These are phyloP conservation scores for Alternaria sp. DNA, from an alignment of 2,329 filamentous ascomycete species.

Conservation along the genomic window DNA sequence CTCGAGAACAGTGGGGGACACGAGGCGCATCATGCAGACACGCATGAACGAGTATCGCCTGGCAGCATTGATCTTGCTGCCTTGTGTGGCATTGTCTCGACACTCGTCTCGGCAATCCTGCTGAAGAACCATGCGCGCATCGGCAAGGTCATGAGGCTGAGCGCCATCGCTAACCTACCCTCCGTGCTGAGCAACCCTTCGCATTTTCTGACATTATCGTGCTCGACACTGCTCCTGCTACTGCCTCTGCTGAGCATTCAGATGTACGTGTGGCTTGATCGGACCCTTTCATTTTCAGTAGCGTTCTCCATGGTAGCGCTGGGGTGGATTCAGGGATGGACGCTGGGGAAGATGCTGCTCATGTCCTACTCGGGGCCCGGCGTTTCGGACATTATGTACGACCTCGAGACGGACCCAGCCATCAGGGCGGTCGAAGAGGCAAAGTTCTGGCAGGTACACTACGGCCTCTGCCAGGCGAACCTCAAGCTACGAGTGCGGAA, in stretches of 20 bases:
- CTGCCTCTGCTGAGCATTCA: constrained; percentile 81
- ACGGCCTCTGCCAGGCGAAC: constrained; percentile 95
- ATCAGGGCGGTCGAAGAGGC: constrained; percentile 85
- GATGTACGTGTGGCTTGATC: constrained; percentile 85
- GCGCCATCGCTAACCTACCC: constrained; percentile 80
- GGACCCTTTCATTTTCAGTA: constrained; percentile 79
- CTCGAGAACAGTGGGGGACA: constrained; percentile 77
- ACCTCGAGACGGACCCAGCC: constrained; percentile 81
- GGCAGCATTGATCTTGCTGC: constrained; percentile 84
- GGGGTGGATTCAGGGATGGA: constrained; percentile 81
- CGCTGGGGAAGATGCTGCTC: constrained; percentile 90
- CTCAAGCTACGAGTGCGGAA: constrained; percentile 77
- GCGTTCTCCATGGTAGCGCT: constrained; percentile 88
- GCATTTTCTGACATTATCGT: constrained; percentile 90
- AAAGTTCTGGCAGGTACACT: constrained; percentile 98
- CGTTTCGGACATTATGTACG: constrained; percentile 77
- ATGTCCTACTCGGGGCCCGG: constrained; percentile 78
- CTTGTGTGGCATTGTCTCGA: constrained; percentile 80
- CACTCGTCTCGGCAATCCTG: constrained; percentile 83
- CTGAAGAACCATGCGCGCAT: constrained; percentile 92
- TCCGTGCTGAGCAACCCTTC: constrained; percentile 92
- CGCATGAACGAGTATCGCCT: constrained; percentile 70
- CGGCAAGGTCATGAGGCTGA: constrained; percentile 86
- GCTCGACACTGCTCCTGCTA: constrained; percentile 78
- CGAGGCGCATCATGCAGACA: constrained; percentile 72